These are phyloP conservation scores for Phytophthora hibernalis DNA, from an alignment of 352 stramenopile genomes.

Conservation along the genomic window DNA sequence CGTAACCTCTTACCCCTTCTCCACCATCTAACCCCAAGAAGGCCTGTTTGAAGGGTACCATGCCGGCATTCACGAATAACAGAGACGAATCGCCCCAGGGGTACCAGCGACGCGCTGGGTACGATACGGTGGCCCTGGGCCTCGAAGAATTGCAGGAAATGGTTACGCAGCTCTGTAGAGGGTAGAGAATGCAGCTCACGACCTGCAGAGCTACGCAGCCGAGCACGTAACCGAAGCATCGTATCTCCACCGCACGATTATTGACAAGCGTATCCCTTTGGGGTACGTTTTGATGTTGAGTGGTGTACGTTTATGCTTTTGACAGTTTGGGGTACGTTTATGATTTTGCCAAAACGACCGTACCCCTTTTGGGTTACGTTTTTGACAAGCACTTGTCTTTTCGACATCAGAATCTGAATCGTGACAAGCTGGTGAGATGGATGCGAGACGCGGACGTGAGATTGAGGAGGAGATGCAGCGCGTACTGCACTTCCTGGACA, in stretches of 20 bases:
- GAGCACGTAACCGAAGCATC: conserved; percentile 35
- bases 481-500: conserved; percentile 73
- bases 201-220: neutral
- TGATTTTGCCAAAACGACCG: too few relatives aligned
- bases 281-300: neutral
- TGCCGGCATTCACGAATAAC: conserved; percentile 97
- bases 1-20: conserved; percentile 83
- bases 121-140: conserved; percentile 63
- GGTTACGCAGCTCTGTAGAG: conserved; percentile 50
- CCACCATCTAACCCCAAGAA: conserved; percentile 73
- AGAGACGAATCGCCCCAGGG: conserved; percentile 93
- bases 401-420: conserved; percentile 25
- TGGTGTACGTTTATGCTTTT: too few relatives aligned
- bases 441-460: conserved; percentile 25
- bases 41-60: conserved; percentile 96
- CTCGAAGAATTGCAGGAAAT: conserved; percentile 81
- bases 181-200: conserved; percentile 54
- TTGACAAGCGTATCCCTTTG: neutral
- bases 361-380: neutral
- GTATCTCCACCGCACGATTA: conserved; percentile 18
- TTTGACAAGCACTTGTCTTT: conserved; percentile 3
- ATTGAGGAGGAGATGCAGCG: conserved; percentile 64
- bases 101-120: conserved; percentile 72
- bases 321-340: too few relatives aligned
- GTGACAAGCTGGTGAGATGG: conserved; percentile 18